phyloP scores from a whole-genome alignment of 495 filamentous ascomycete genomes.

The Lentithecium fluviatile region DNA sequence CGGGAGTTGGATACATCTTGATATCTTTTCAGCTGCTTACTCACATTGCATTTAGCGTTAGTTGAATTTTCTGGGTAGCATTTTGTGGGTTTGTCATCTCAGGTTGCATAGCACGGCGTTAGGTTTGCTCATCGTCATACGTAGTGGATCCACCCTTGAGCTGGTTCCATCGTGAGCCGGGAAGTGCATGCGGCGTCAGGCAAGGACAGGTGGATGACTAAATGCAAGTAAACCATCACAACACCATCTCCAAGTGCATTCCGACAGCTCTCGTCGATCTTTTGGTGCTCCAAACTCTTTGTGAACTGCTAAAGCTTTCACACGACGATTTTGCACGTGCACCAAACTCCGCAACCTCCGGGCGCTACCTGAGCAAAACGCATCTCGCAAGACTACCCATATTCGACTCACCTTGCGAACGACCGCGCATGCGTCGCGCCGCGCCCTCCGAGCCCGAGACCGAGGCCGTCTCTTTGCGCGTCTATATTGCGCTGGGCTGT shows the following conservation, averaged over 20 bases:
- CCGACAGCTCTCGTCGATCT: too few relatives aligned
- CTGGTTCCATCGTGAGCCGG: not conserved
- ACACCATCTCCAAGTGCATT: not conserved
- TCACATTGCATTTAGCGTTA: not conserved
- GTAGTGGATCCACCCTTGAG: too few relatives aligned
- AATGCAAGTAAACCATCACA: not conserved
- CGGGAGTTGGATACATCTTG: not conserved
- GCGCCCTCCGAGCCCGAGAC: not conserved
- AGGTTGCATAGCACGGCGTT: not conserved
- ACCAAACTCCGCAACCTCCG: conserved; percentile 4
- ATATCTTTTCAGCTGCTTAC: not conserved
- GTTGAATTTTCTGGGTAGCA: not conserved
- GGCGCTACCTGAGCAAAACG: not conserved
- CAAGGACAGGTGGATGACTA: not conserved
- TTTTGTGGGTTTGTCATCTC: not conserved
- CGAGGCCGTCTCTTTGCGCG: conserved; percentile 20
- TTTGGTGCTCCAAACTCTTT: too few relatives aligned
- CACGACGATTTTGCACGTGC: too few relatives aligned
- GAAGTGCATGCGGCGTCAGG: not conserved
- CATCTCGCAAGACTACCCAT: not conserved
- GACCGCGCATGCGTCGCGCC: conserved; percentile 28
- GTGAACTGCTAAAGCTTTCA: too few relatives aligned
- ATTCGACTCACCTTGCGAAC: not conserved
- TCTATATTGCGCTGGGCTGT: conserved; percentile 33
- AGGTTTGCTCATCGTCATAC: not conserved